A percentile compares a stretch with the other conserved stretches of the same genome.
phyloP scores from a whole-genome alignment of 768 basidiomycete genomes.

The Suillus subluteus region DNA sequence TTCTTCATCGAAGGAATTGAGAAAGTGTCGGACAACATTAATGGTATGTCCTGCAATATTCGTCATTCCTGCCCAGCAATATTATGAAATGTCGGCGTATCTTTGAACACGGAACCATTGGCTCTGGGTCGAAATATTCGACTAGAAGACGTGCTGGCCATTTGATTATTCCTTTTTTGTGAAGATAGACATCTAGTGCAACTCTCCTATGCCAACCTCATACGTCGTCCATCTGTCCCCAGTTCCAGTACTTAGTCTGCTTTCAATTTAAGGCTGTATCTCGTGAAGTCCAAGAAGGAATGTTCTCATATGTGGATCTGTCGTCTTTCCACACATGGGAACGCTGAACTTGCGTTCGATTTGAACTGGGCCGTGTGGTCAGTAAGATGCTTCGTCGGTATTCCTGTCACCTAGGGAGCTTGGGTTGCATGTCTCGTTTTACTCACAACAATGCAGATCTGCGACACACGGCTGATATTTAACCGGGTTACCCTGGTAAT shows the following conservation, averaged over 20 bases:
- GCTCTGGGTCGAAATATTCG: not conserved
- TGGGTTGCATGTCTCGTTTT: not conserved
- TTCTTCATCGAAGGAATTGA: not conserved
- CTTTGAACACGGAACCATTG: not conserved
- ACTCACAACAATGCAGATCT: not conserved
- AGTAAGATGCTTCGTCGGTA: conserved; percentile 5
- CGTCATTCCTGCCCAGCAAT: not conserved
- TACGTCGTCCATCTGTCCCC: no score
- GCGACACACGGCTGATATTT: not conserved
- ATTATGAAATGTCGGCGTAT: not conserved
- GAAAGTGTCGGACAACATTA: conserved; percentile 5
- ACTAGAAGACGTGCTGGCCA: not conserved
- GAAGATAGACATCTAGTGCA: not conserved
- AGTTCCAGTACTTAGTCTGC: not conserved
- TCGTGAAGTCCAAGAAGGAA: conserved; percentile 1
- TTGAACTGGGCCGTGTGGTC: conserved; percentile 6
- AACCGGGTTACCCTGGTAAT: no score
- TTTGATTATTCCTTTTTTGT: not conserved
- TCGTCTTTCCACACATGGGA: not conserved
- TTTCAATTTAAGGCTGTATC: conserved; percentile 8
- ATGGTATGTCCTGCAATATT: conserved; percentile 1
- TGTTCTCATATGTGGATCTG: not conserved
- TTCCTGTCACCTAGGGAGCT: conserved; percentile 1
- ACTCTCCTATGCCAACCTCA: not conserved
- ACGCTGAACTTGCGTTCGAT: not conserved